Conservation (phyloP, 805 yeast genomes). For the Spathaspora girioi region DNA sequence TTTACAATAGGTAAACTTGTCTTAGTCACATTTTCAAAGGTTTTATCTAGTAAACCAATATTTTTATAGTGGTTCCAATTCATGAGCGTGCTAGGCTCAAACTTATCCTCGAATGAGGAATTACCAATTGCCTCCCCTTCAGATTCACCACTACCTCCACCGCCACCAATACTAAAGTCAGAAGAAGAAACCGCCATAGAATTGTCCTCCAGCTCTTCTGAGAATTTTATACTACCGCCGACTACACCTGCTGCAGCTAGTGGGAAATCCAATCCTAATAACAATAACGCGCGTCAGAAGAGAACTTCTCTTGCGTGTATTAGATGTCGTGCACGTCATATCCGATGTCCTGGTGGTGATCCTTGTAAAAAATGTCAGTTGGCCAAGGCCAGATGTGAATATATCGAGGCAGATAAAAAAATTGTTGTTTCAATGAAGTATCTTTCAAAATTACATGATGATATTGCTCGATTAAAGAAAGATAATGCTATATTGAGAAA, state of each 20-base stretch:
- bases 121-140: background rate
- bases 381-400: conserved; percentile 61
- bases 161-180: background rate
- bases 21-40: too few species aligned
- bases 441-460: conserved; percentile 62
- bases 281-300: conserved; percentile 16
- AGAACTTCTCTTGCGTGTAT: conserved; percentile 49
- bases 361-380: conserved; percentile 63
- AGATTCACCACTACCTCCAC: background rate
- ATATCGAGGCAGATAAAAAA: conserved; percentile 67
- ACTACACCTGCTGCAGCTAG: background rate
- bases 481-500: conserved; percentile 59
- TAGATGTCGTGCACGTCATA: conserved; percentile 68
- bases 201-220: conserved; percentile 1
- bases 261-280: background rate
- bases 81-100: conserved; percentile 1
- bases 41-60: too few species aligned
- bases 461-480: conserved; percentile 58
- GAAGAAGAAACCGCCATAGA: conserved; percentile 3
- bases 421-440: conserved; percentile 72
- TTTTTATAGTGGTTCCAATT: too few species aligned
- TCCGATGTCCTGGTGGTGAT: conserved; percentile 74
- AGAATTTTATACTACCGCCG: background rate
- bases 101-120: background rate
- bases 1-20: too few species aligned